A percentile compares a stretch with the other conserved stretches of the same genome.
phyloP scores from a whole-genome alignment of 192 early-diverging fungal species.

The Entophlyctis helioformis region DNA sequence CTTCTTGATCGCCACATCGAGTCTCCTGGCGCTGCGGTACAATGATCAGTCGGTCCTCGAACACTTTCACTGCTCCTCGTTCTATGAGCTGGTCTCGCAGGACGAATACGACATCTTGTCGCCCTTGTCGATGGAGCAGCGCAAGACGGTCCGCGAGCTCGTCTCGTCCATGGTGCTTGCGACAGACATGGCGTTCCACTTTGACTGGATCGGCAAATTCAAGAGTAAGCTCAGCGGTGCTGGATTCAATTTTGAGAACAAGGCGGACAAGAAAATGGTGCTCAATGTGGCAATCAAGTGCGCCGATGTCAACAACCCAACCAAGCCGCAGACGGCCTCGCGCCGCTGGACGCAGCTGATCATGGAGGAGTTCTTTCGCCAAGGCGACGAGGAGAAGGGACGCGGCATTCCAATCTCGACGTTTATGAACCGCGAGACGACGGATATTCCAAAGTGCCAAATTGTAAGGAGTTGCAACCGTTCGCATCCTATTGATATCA shows the following conservation, averaged over 20 bases:
- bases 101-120: conserved; percentile 26
- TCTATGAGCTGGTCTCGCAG: conserved; percentile 24
- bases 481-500: too few relatives aligned
- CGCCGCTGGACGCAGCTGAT: conserved; percentile 32
- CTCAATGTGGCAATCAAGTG: conserved; percentile 40
- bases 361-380: conserved; percentile 39
- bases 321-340: conserved; percentile 23
- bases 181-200: conserved; percentile 42
- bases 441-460: conserved; percentile 46
- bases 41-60: conserved; percentile 91
- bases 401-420: conserved; percentile 27
- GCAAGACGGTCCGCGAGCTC: conserved; percentile 21
- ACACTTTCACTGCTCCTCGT: conserved; percentile 63
- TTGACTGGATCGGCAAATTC: conserved; percentile 40
- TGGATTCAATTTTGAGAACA: conserved; percentile 20
- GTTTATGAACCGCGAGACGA: conserved; percentile 36
- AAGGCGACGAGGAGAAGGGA: conserved; percentile 36
- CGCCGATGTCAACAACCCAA: conserved; percentile 41
- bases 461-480: conserved; percentile 16
- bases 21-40: conserved; percentile 80
- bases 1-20: conserved; percentile 70
- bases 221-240: conserved; percentile 25
- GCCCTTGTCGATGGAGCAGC: conserved; percentile 15
- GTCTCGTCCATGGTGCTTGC: conserved; percentile 36
- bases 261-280: conserved; percentile 19